Conservation (phyloP, 2,329 filamentous ascomycete genomes). For the Claviceps sorghi region DNA sequence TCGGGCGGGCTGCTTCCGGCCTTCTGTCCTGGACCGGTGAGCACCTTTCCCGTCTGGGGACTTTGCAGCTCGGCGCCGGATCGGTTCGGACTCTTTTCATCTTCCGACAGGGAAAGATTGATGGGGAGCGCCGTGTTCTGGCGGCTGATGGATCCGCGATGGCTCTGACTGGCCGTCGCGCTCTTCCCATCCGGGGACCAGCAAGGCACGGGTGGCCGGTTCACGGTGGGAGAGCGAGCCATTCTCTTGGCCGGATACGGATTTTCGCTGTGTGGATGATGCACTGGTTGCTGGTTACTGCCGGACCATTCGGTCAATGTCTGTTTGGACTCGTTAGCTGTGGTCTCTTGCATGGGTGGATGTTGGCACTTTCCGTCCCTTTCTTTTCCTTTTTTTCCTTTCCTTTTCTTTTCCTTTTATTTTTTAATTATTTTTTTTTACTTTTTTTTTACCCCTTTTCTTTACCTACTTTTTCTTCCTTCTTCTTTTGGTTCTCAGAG, state of each 20-base stretch:
- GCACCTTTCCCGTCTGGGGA: constrained; percentile 30
- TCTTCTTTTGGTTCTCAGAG: too few species aligned
- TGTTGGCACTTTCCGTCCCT: too few species aligned
- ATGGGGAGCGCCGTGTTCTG: constrained; percentile 25
- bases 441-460: too few species aligned
- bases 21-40: constrained; percentile 20
- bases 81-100: constrained; percentile 42
- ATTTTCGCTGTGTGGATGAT: constrained; percentile 19
- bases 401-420: background rate
- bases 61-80: constrained; percentile 36
- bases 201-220: constrained; percentile 38
- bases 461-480: too few species aligned
- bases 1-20: constrained; percentile 51
- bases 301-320: constrained; percentile 28
- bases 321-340: constrained; percentile 12
- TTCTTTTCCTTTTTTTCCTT: background rate
- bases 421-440: too few species aligned
- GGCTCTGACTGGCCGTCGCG: constrained; percentile 7
- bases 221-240: constrained; percentile 36
- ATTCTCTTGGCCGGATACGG: constrained; percentile 38
- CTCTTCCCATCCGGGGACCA: constrained; percentile 27
- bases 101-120: constrained; percentile 43
- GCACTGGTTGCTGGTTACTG: constrained; percentile 21
- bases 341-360: background rate
- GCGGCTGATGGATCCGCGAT: constrained; percentile 11